phyloP scores from a whole-genome alignment of 2,329 filamentous ascomycete species.

The Aspergillus clavatus region DNA sequence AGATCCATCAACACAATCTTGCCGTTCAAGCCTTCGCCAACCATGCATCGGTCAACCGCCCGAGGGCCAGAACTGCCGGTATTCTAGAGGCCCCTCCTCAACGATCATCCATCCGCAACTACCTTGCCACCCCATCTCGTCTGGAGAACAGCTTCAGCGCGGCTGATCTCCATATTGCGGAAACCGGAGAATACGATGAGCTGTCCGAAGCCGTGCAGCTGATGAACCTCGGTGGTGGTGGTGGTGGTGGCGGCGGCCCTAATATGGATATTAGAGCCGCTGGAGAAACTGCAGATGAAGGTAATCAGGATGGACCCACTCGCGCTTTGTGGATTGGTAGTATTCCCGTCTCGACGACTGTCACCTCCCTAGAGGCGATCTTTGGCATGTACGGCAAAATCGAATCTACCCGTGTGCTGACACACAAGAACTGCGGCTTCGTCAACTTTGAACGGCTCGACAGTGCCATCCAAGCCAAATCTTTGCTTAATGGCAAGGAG shows the following conservation, averaged over 20 bases:
- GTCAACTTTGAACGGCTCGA: constrained; percentile 94
- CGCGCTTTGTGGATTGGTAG: constrained; percentile 95
- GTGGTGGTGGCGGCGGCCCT: constrained; percentile 22
- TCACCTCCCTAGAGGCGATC: constrained; percentile 89
- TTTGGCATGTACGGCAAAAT: constrained; percentile 92
- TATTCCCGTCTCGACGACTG: constrained; percentile 93
- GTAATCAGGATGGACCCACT: constrained; percentile 80
- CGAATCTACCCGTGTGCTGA: constrained; percentile 84
- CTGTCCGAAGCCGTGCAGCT: constrained; percentile 77
- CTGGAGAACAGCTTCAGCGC: constrained; percentile 72
- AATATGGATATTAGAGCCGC: constrained; percentile 61
- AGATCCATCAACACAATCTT: constrained; percentile 85
- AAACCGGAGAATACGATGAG: constrained; percentile 74
- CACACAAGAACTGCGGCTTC: constrained; percentile 98
- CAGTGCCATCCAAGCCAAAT: constrained; percentile 84
- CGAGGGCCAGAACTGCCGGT: constrained; percentile 84
- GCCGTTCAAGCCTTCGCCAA: constrained; percentile 89
- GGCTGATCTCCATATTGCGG: constrained; percentile 67
- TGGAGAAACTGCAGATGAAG: constrained; percentile 68
- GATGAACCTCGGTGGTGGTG: constrained; percentile 56
- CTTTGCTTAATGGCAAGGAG: constrained; percentile 88
- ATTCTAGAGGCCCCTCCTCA: constrained; percentile 74
- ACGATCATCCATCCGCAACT: constrained; percentile 62
- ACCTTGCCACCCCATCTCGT: constrained; percentile 69
- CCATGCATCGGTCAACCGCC: constrained; percentile 74